Percentiles rank a stretch among this genome's conserved stretches.
These are phyloP conservation scores for Sutorius australiensis DNA, from an alignment of 768 basidiomycete genomes.

Conservation along the genomic window DNA sequence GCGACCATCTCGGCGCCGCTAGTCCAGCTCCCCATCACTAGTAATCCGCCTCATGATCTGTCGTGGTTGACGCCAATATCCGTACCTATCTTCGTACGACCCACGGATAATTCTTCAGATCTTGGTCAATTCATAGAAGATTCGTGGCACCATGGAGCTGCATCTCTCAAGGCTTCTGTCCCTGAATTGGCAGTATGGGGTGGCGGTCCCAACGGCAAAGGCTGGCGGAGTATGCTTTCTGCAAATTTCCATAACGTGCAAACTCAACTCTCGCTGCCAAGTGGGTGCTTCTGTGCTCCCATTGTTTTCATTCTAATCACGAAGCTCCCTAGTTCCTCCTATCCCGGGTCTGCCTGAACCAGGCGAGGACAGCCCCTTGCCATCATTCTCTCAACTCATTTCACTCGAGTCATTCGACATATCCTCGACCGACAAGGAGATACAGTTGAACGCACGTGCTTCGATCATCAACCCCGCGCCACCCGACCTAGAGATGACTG, in stretches of 20 bases:
- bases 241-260: constrained; percentile 43
- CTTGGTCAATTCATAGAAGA: constrained; percentile 51
- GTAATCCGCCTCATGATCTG: constrained; percentile 34
- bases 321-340: constrained; percentile 47
- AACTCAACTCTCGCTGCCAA: constrained; percentile 45
- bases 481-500: constrained; percentile 42
- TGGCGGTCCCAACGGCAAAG: constrained; percentile 39
- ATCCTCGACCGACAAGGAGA: constrained; percentile 31
- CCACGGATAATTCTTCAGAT: constrained; percentile 48
- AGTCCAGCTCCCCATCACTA: constrained; percentile 51
- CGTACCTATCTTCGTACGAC: constrained; percentile 46
- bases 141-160: constrained; percentile 53
- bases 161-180: constrained; percentile 44
- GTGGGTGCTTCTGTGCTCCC: constrained; percentile 37
- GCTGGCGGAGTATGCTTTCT: constrained; percentile 45
- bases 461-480: constrained; percentile 58
- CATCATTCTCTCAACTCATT: constrained; percentile 55
- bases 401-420: constrained; percentile 56
- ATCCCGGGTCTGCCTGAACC: constrained; percentile 66
- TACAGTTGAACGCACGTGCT: constrained; percentile 50
- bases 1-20: constrained; percentile 45
- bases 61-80: constrained; percentile 60
- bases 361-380: constrained; percentile 47
- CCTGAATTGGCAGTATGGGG: constrained; percentile 47
- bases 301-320: constrained; percentile 2